Conservation (phyloP, 2,329 filamentous ascomycete genomes). For the Colletotrichum liaoningense region DNA sequence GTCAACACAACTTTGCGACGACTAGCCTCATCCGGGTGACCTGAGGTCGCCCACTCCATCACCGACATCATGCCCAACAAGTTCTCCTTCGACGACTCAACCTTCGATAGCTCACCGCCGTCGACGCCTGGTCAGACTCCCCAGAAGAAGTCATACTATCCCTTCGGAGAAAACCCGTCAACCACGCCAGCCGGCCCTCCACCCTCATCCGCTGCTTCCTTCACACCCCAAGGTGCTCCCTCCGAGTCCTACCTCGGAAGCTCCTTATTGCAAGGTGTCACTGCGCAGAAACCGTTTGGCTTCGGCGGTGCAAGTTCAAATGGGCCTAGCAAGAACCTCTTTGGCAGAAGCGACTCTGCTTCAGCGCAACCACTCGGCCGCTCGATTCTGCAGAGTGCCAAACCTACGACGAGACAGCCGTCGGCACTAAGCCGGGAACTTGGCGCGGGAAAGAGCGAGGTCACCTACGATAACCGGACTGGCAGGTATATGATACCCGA, state of each 20-base stretch:
- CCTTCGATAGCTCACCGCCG: conserved; percentile 53
- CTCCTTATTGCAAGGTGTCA: conserved; percentile 60
- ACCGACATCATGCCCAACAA: conserved; percentile 50
- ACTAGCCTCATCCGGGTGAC: conserved; percentile 27
- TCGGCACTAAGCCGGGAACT: conserved; percentile 64
- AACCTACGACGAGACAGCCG: conserved; percentile 51
- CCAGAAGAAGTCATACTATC: conserved; percentile 43
- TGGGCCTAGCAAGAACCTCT: conserved; percentile 50
- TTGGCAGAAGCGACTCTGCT: conserved; percentile 48
- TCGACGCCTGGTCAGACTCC: conserved; percentile 55
- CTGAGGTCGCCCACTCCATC: conserved; percentile 27
- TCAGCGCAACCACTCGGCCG: conserved; percentile 60
- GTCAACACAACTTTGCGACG: background rate
- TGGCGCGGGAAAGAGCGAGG: conserved; percentile 23
- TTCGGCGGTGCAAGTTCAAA: conserved; percentile 49
- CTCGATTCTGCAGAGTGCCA: conserved; percentile 53
- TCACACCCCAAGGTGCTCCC: conserved; percentile 67
- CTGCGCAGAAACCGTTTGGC: conserved; percentile 51
- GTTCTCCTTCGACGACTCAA: conserved; percentile 57
- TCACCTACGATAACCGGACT: conserved; percentile 35
- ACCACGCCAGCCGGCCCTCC: conserved; percentile 66
- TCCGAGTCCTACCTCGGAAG: conserved; percentile 66
- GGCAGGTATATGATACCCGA: conserved; percentile 39
- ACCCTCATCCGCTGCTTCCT: conserved; percentile 63
- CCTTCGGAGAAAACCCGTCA: conserved; percentile 58